phyloP scores from a whole-genome alignment of 495 filamentous ascomycete genomes.

The Neurospora sp. region DNA sequence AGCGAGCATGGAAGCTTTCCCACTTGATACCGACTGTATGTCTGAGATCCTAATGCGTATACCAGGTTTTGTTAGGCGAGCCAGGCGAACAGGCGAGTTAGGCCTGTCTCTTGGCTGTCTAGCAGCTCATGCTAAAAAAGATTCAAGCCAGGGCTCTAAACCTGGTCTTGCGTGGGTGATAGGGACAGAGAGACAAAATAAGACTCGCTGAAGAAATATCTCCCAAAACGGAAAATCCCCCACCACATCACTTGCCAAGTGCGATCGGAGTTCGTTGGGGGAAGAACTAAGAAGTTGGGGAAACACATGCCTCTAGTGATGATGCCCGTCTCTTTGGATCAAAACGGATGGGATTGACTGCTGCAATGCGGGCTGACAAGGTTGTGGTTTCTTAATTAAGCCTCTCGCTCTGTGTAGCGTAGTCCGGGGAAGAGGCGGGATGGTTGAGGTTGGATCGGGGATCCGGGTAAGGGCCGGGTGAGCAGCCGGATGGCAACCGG shows the following conservation, averaged over 20 bases:
- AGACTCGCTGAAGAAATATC: not conserved
- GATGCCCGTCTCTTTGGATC: not conserved
- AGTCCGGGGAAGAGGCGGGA: not conserved
- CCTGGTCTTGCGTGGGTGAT: not conserved
- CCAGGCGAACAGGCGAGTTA: not conserved
- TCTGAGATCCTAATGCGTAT: not conserved
- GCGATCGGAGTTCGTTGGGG: not conserved
- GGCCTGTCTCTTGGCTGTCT: not conserved
- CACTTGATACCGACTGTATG: not conserved
- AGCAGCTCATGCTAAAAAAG: not conserved
- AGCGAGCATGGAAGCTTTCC: not conserved
- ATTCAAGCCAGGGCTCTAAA: not conserved
- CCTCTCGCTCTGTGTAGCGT: not conserved
- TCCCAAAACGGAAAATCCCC: not conserved
- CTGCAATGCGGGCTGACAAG: not conserved
- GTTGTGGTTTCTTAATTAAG: not conserved
- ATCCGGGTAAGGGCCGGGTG: not conserved
- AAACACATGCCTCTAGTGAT: not conserved
- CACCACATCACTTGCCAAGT: not conserved
- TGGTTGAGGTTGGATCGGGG: not conserved
- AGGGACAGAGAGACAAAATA: not conserved
- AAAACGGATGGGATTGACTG: not conserved
- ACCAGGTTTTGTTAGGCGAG: not conserved
- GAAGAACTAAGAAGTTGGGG: not conserved
- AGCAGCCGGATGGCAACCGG: not conserved